Evolutionary conservation across 2,329 filamentous ascomycete genomes (phyloP).

Genomic region (Claviceps pazoutovae): DNA sequence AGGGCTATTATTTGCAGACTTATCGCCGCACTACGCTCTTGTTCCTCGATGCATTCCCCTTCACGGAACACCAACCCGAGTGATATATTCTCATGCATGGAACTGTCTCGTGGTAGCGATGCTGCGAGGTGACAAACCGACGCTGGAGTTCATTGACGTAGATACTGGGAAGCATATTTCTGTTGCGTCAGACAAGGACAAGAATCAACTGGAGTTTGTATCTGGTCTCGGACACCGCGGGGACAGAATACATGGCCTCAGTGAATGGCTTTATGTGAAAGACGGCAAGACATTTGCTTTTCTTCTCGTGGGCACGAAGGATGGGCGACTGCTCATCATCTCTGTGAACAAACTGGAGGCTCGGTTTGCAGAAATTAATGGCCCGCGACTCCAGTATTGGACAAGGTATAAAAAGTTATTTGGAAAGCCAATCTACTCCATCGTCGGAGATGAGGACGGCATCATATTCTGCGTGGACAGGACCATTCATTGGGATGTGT

Average conservation of each 20-base stretch:
- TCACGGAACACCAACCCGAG: conserved; percentile 32
- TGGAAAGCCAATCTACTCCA: conserved; percentile 37
- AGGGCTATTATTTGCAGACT: conserved; percentile 37
- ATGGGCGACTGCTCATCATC: conserved; percentile 42
- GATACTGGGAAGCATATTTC: conserved; percentile 40
- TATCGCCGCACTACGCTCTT: conserved; percentile 30
- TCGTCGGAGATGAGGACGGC: conserved; percentile 39
- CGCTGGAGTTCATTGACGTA: conserved; percentile 42
- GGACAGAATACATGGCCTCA: conserved; percentile 45
- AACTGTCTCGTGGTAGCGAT: conserved; percentile 41
- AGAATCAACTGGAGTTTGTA: conserved; percentile 32
- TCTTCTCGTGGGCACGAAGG: conserved; percentile 44
- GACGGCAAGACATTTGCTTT: conserved; percentile 46
- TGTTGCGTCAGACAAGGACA: conserved; percentile 27
- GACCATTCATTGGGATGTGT: conserved; percentile 40
- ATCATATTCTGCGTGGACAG: conserved; percentile 42
- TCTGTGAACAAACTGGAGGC: conserved; percentile 24
- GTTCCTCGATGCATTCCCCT: conserved; percentile 37
- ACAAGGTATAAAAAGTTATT: conserved; percentile 35
- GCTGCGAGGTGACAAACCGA: conserved; percentile 27
- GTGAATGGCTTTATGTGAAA: conserved; percentile 49
- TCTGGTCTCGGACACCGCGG: conserved; percentile 40
- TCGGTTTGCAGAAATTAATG: conserved; percentile 7
- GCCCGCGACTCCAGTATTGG: conserved; percentile 31
- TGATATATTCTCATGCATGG: conserved; percentile 41